Evolutionary conservation across 176 grass and related monocot species (phyloP), one percentile per base, ranked within the genome.

Genomic region (Carex cristatella): DNA sequence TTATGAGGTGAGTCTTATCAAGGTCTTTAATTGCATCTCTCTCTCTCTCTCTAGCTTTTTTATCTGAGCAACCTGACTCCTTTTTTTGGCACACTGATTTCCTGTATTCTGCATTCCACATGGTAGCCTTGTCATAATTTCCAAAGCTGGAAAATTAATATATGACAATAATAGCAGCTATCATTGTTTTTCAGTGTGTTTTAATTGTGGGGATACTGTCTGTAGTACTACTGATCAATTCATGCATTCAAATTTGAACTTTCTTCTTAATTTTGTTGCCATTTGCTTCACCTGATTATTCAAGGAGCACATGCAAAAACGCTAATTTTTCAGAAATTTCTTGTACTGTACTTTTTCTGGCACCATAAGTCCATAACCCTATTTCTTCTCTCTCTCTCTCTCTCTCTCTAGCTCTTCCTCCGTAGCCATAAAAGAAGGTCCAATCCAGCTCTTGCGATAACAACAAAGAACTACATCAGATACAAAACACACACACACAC

Each of bases 181-280:
- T 88, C 38, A 82, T 91, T 7, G 12, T 66, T 81, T 86, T 66
- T 84, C 90, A 91, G 79, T 69, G 84, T 55, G 85, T 78, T 74
- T 74, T 83, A 89, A 76, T 85, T 90, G 32, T 27, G 32, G 14
- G 10, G 63, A 69, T 57, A 83, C 78, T 79, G 18, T 76, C 78
- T 80, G 32, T 86, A 48, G 59, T 82, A 80, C 38, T 66, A 51
- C 48, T 51, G 48, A 51, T 69, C 86, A 55, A 37, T 59, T 56
- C 32, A 56, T 40, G 14, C 31, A 67, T 48, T 38, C 46, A 78
- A 44, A 85, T 40, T 19, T 46, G 19, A 54, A 75, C 32, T 14
- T 80, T 58, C 18, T 31, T 32, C 67, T 72, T 42, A 75, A 64
- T 85, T 61, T 31, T 67, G 49, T 53, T 75, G 32, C 37, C 31